Evolutionary conservation across 768 basidiomycete genomes (phyloP).

Genomic region (Tubosaeta brunneosetosa): DNA sequence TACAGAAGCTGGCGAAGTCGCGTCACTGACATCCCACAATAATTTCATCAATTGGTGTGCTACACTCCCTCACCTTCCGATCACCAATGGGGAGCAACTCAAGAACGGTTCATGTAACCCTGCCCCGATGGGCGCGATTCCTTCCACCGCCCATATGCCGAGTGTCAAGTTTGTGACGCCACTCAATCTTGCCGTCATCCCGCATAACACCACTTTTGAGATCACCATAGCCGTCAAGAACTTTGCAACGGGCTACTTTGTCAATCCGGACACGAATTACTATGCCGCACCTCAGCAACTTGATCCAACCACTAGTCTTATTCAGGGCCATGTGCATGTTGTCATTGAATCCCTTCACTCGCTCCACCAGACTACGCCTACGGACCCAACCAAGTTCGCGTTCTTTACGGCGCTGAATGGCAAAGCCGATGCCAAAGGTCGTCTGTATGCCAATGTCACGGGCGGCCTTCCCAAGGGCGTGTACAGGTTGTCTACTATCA

Average conservation of each 20-base stretch:
- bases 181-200: conserved; percentile 38
- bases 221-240: conserved; percentile 44
- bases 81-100: conserved; percentile 60
- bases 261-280: conserved; percentile 50
- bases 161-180: conserved; percentile 50
- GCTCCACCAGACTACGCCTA: conserved; percentile 45
- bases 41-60: conserved; percentile 73
- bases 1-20: conserved; percentile 42
- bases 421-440: conserved; percentile 38
- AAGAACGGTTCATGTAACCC: conserved; percentile 54
- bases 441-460: conserved; percentile 43
- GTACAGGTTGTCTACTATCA: conserved; percentile 44
- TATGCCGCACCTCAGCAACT: conserved; percentile 53
- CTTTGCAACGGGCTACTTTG: conserved; percentile 53
- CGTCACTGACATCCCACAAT: conserved; percentile 59
- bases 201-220: conserved; percentile 47
- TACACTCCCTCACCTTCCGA: conserved; percentile 41
- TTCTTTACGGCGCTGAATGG: conserved; percentile 57
- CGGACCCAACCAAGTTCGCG: conserved; percentile 47
- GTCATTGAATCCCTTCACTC: conserved; percentile 51
- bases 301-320: conserved; percentile 39
- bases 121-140: conserved; percentile 57
- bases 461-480: conserved; percentile 51
- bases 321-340: conserved; percentile 61
- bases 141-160: conserved; percentile 47